Base-by-base conservation (phyloP, 192 early-diverging fungal genomes). In the Coemansia aciculifera region DNA sequence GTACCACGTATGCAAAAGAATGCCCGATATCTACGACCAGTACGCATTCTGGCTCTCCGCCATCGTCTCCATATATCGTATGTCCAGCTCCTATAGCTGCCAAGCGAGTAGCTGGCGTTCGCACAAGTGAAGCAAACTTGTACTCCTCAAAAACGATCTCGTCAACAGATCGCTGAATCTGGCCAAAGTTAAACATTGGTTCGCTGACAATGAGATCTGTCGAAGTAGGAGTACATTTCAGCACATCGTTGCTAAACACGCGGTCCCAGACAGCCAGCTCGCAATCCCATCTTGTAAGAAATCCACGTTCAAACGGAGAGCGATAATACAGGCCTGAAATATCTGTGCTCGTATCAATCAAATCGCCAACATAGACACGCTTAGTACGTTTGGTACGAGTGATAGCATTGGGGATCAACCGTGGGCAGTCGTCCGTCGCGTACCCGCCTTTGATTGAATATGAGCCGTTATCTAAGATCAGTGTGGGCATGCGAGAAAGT, bases 131-230 rank as follows among this genome's bases (percentile, higher is more conserved):
- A 6, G 71, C 66, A 72, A 95, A 95, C 54, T 86, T 84, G 63
- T 91, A 94, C 72, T 92, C 92, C 72, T 95, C 94, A 84, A 93
- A 95, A 11, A 92, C 74, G 5, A 95, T 85, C 80, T 95, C 90
- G 74, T 95, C 93, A 68, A 89, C 90, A 6, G 81, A 71, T 15
- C 86, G 73, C 59, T 89, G 89, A 48, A 94, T 86, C 56, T 82
- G 87, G 11, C 84, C 84, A 44, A 95, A 81, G 75, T 95, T 95
- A 66, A 94, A 88, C 48, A 85, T 85, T 17, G 94, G 94, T 54
- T 95, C 93, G 3, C 90, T 92, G 19, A 94, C 57, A 7, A 91
- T 31, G 13, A 95, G 71, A 9, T 73, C 77, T 1, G 89, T 90
- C 15, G 87, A 78, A 24, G 64, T 40, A 13, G 94, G 87, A 21